Evolutionary conservation across 441 rosid species (phyloP).

Genomic region (Erodium trifolium): DNA sequence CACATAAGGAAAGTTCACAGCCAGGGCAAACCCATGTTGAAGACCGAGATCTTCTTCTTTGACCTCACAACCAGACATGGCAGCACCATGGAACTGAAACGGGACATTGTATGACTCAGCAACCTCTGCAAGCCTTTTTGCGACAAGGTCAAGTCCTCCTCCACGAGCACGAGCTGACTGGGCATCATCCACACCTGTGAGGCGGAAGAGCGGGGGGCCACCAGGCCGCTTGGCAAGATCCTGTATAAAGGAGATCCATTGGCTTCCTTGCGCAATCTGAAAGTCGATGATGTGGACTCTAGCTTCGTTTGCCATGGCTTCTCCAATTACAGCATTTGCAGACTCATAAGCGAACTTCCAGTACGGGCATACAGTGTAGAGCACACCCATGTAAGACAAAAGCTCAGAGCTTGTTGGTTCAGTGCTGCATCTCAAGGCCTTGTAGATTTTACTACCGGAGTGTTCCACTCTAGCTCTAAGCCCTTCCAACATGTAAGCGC

Average conservation of each 20-base stretch:
- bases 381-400: constrained; percentile 53
- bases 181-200: constrained; percentile 61
- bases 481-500: constrained; percentile 65
- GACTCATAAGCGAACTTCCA: constrained; percentile 59
- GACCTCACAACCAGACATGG: constrained; percentile 44
- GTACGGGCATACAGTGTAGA: constrained; percentile 48
- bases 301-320: constrained; percentile 42
- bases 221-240: constrained; percentile 39
- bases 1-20: constrained; percentile 54
- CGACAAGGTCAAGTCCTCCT: constrained; percentile 51
- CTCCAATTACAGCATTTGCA: constrained; percentile 40
- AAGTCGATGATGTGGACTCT: constrained; percentile 30
- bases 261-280: constrained; percentile 51
- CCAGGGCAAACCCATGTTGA: constrained; percentile 46
- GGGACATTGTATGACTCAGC: constrained; percentile 36
- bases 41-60: constrained; percentile 34
- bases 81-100: constrained; percentile 48
- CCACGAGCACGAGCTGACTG: constrained; percentile 61
- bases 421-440: constrained; percentile 36
- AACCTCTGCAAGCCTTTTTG: constrained; percentile 27
- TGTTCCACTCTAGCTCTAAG: constrained; percentile 55
- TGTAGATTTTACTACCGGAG: constrained; percentile 58
- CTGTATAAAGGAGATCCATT: constrained; percentile 41
- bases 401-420: constrained; percentile 51
- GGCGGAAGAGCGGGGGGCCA: constrained; percentile 43